A percentile compares a stretch with the other conserved stretches of the same genome.
Conservation (phyloP, 306 rosid genomes). For the Sophora flavescens region DNA sequence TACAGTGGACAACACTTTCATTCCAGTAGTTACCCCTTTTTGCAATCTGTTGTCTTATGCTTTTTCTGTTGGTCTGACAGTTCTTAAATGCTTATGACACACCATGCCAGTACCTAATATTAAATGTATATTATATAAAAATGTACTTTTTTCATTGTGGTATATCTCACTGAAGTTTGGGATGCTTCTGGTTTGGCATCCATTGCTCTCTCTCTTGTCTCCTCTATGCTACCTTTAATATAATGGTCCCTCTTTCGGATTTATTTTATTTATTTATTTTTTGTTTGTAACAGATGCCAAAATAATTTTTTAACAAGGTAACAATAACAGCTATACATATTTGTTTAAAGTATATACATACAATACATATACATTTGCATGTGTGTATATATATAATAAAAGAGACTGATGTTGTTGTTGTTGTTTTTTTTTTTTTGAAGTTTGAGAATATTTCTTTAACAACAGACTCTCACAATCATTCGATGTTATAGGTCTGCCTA, state of each 20-base stretch:
- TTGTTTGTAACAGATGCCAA: background rate
- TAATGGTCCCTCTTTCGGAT: conserved; percentile 14
- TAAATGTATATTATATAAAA: conserved; percentile 18
- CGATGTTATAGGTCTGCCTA: no score
- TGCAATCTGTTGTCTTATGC: background rate
- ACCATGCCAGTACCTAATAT: conserved; percentile 12
- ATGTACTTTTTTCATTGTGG: conserved; percentile 34
- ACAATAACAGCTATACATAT: background rate
- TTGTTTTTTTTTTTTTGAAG: no score
- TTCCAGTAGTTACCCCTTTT: conserved; percentile 8
- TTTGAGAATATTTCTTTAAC: no score
- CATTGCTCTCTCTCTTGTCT: conserved; percentile 23
- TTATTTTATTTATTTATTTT: background rate
- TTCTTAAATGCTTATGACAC: conserved; percentile 2
- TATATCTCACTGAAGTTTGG: conserved; percentile 40
- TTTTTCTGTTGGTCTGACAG: conserved; percentile 40
- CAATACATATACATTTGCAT: no score
- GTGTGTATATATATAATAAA: no score
- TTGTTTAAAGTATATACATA: no score
- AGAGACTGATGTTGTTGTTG: no score
- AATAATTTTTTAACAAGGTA: background rate
- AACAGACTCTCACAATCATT: no score
- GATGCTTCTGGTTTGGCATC: conserved; percentile 17
- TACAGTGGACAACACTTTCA: conserved; percentile 28
- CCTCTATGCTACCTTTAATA: background rate